These are phyloP conservation scores for Penicillium desertorum DNA, from an alignment of 495 filamentous ascomycete genomes.

Conservation along the genomic window DNA sequence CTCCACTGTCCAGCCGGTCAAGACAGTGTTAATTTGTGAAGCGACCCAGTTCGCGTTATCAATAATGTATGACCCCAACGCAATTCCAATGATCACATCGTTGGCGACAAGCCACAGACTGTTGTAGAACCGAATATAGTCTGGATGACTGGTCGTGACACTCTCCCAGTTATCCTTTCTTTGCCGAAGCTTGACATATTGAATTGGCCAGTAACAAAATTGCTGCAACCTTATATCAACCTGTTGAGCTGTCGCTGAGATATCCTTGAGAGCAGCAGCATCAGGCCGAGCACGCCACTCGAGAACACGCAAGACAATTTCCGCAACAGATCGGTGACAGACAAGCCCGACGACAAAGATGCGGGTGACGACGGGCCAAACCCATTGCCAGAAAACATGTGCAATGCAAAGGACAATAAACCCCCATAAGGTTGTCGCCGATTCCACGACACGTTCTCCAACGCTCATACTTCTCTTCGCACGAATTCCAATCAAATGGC, in stretches of 20 bases:
- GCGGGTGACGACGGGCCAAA: constrained; percentile 73
- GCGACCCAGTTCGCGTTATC: constrained; percentile 89
- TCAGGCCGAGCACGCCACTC: constrained; percentile 85
- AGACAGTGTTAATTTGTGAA: constrained; percentile 71
- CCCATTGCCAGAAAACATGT: constrained; percentile 69
- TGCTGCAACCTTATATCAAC: constrained; percentile 97
- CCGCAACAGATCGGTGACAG: constrained; percentile 77
- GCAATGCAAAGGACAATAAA: constrained; percentile 66
- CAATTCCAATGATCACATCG: constrained; percentile 98
- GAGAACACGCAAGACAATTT: constrained; percentile 73
- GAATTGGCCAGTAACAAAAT: constrained; percentile 98
- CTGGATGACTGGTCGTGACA: constrained; percentile 90
- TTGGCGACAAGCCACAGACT: constrained; percentile 98
- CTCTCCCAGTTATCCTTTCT: constrained; percentile 94
- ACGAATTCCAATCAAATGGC: constrained; percentile 74
- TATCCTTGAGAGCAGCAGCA: constrained; percentile 85
- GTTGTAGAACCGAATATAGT: constrained; percentile 99
- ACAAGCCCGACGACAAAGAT: constrained; percentile 76
- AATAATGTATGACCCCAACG: constrained; percentile 92
- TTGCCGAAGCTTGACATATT: constrained; percentile 86
- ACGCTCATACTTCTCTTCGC: constrained; percentile 85
- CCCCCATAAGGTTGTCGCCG: constrained; percentile 80
- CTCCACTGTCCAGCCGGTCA: constrained; percentile 82
- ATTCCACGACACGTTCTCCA: constrained; percentile 91
- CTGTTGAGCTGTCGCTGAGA: constrained; percentile 97